These are phyloP conservation scores for Kodamaea sp. DNA, from an alignment of 1,139 yeast species.

Conservation along the genomic window DNA sequence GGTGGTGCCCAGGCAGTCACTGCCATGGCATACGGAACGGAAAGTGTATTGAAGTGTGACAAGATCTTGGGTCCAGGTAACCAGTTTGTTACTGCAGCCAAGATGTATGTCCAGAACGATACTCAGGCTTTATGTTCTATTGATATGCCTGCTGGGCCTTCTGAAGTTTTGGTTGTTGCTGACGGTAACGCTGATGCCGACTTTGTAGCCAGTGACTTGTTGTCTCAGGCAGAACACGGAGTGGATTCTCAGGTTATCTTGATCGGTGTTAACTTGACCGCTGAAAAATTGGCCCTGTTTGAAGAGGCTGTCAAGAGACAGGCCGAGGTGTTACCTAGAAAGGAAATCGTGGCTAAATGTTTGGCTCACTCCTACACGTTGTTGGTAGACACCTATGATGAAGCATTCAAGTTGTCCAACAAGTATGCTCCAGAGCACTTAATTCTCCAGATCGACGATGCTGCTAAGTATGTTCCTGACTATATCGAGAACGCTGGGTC, in stretches of 20 bases:
- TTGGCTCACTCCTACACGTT: slow-evolving; percentile 88
- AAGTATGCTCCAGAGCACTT: slow-evolving; percentile 96
- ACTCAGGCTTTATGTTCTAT: slow-evolving; percentile 93
- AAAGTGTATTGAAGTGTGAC: slow-evolving; percentile 87
- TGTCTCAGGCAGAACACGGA: slow-evolving; percentile 99
- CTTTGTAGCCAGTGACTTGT: slow-evolving; percentile 90
- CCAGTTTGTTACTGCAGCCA: slow-evolving; percentile 98
- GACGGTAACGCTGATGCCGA: slow-evolving; percentile 88
- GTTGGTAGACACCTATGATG: slow-evolving; percentile 62
- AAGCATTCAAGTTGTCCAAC: slow-evolving; percentile 83
- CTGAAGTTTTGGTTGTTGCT: slow-evolving; percentile 93
- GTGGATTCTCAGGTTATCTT: slow-evolving; percentile 95
- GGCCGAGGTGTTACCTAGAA: slow-evolving; percentile 87
- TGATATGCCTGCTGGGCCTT: slow-evolving; percentile 99
- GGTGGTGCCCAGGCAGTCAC: slow-evolving; percentile 99
- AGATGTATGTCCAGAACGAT: slow-evolving; percentile 95
- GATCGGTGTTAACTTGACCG: slow-evolving; percentile 73
- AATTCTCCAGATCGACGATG: slow-evolving; percentile 83
- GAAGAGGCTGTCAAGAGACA: slow-evolving; percentile 83
- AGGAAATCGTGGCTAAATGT: slow-evolving; percentile 87
- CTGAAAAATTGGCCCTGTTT: slow-evolving; percentile 60
- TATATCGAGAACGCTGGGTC: slow-evolving; percentile 92
- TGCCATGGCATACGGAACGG: slow-evolving; percentile 98
- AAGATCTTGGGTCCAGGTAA: slow-evolving; percentile 98
- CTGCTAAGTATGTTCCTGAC: slow-evolving; percentile 65